Percentiles rank a stretch among this genome's conserved stretches.
Evolutionary conservation across 2,329 filamentous ascomycete species (phyloP).

Genomic region (Pseudogymnoascus sp.): DNA sequence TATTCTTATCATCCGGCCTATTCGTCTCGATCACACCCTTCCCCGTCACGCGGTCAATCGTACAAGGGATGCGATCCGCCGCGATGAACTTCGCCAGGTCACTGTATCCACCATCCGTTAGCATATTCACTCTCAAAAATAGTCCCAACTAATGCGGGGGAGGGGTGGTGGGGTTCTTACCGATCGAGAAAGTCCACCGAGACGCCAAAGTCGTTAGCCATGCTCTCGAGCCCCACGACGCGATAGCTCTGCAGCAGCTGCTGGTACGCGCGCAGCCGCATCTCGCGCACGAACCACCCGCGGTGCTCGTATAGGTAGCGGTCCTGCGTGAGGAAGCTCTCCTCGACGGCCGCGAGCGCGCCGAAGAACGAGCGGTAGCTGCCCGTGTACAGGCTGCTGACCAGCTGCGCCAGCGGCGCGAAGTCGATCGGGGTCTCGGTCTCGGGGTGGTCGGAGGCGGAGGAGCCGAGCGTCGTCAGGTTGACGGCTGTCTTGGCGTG

Average conservation of each 20-base stretch:
- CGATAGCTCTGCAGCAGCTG: constrained; percentile 96
- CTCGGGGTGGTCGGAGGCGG: constrained; percentile 61
- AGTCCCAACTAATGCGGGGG: not conserved
- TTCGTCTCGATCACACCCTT: constrained; percentile 98
- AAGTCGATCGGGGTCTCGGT: constrained; percentile 82
- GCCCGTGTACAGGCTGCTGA: constrained; percentile 85
- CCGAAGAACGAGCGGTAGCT: constrained; percentile 93
- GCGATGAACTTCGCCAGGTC: constrained; percentile 97
- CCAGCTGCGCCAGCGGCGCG: constrained; percentile 75
- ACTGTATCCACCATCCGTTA: constrained; percentile 37
- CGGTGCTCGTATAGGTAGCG: constrained; percentile 94
- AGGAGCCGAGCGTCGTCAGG: constrained; percentile 69
- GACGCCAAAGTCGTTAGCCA: constrained; percentile 95
- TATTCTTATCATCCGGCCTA: constrained; percentile 97
- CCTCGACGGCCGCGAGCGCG: constrained; percentile 81
- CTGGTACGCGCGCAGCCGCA: constrained; percentile 92
- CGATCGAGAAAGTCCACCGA: constrained; percentile 93
- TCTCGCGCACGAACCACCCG: constrained; percentile 96
- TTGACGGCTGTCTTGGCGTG: constrained; percentile 67
- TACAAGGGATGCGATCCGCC: constrained; percentile 87
- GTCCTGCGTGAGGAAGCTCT: constrained; percentile 87
- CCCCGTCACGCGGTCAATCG: constrained; percentile 92
- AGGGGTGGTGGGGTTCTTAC: constrained; percentile 42
- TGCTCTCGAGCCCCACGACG: constrained; percentile 91
- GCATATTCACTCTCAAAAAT: constrained; percentile 4